Percentiles rank a stretch among this genome's conserved stretches.
Conservation (phyloP, 208 protist species). For the Crithidia expoeki region DNA sequence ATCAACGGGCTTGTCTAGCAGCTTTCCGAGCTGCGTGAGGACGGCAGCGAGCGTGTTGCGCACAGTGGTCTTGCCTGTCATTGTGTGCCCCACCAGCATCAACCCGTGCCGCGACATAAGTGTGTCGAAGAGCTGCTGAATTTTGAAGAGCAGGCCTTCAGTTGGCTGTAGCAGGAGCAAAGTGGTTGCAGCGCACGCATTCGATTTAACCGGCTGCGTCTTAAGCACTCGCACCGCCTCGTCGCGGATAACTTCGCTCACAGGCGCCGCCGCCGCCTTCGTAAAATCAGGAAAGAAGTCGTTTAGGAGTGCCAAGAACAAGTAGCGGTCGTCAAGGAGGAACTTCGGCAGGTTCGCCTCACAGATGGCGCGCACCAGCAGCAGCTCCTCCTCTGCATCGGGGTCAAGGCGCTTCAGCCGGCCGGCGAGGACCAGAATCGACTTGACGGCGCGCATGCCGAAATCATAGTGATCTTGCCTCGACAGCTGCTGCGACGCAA, state of each 20-base stretch:
- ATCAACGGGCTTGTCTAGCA: constrained; percentile 9
- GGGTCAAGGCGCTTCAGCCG: constrained; percentile 87
- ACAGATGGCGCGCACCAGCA: constrained; percentile 91
- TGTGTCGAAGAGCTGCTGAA: constrained; percentile 94
- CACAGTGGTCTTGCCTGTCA: constrained; percentile 93
- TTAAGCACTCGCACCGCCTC: constrained; percentile 57
- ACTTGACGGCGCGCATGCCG: constrained; percentile 95
- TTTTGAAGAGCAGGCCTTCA: constrained; percentile 80
- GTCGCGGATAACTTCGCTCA: constrained; percentile 57
- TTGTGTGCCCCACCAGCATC: constrained; percentile 96
- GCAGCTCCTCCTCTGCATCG: constrained; percentile 88
- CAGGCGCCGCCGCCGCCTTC: constrained; percentile 37
- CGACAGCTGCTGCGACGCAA: constrained; percentile 95
- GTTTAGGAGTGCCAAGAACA: constrained; percentile 91
- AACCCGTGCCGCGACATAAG: constrained; percentile 90
- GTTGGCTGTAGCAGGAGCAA: constrained; percentile 68
- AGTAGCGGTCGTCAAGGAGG: constrained; percentile 85
- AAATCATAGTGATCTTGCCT: constrained; percentile 97
- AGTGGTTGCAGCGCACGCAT: background rate
- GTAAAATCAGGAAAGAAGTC: constrained; percentile 89
- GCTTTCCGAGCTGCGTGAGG: constrained; percentile 56
- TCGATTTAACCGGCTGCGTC: constrained; percentile 30
- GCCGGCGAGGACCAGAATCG: constrained; percentile 94
- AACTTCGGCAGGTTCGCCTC: constrained; percentile 95
- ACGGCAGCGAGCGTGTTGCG: constrained; percentile 76